These are phyloP conservation scores for Phlyctochytrium arcticum DNA, from an alignment of 192 early-diverging fungal species.

Conservation along the genomic window DNA sequence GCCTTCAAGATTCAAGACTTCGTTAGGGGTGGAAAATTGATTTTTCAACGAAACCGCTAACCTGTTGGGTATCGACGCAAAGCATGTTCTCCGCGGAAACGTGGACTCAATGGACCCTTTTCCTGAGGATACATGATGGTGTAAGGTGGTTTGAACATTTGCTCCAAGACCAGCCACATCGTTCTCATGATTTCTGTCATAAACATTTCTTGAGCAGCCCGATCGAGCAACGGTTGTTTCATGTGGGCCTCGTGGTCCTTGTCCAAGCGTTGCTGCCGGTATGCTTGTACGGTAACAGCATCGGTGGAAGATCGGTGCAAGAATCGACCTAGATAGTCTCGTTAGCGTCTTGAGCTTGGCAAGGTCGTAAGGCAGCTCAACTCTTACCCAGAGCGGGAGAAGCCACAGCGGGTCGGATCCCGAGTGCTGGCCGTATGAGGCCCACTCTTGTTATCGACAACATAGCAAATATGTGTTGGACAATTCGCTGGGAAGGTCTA, in stretches of 20 bases:
- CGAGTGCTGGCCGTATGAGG: too few relatives aligned
- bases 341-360: too few relatives aligned
- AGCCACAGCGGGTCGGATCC: too few relatives aligned
- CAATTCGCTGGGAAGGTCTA: too few relatives aligned
- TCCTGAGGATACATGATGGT: constrained; percentile 95
- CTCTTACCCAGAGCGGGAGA: too few relatives aligned
- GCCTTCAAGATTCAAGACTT: constrained; percentile 45
- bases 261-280: constrained; percentile 17
- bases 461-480: too few relatives aligned
- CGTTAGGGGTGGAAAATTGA: not conserved
- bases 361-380: too few relatives aligned
- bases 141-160: constrained; percentile 92
- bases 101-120: constrained; percentile 87
- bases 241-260: constrained; percentile 12
- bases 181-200: constrained; percentile 89
- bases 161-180: constrained; percentile 87
- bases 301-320: constrained; percentile 15
- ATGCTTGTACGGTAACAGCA: constrained; percentile 14
- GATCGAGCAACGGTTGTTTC: constrained; percentile 39
- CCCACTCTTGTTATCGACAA: too few relatives aligned
- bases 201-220: constrained; percentile 73
- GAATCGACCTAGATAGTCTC: too few relatives aligned
- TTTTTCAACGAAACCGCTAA: constrained; percentile 24
- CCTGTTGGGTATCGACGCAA: constrained; percentile 90
- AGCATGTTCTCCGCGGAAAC: constrained; percentile 97